Percentiles rank a stretch among this genome's conserved stretches.
Evolutionary conservation across 441 rosid genomes (phyloP).

Genomic region (Mallotus repandus): DNA sequence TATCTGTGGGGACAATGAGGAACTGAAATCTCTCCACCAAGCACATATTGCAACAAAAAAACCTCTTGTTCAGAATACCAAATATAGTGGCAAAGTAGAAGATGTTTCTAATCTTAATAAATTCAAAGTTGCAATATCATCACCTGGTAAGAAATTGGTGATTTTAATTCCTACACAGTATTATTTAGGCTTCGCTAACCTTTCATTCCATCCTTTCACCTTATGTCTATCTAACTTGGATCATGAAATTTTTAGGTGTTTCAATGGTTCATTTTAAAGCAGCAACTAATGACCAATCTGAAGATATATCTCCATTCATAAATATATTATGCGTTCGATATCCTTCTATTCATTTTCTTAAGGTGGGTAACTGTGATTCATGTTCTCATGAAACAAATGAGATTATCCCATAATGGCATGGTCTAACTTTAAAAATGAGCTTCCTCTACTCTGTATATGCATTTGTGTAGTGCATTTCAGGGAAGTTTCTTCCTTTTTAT

Average conservation of each 20-base stretch:
- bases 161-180: not conserved
- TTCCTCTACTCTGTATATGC: too few species aligned
- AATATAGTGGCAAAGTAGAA: constrained; percentile 79
- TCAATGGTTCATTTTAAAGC: constrained; percentile 63
- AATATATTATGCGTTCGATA: constrained; percentile 16
- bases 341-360: constrained; percentile 16
- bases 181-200: not conserved
- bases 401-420: too few species aligned
- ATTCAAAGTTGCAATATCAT: constrained; percentile 62
- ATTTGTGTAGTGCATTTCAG: not conserved
- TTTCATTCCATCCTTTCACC: not conserved
- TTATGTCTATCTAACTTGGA: not conserved
- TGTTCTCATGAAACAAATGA: not conserved
- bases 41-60: constrained; percentile 70
- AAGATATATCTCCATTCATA: constrained; percentile 50
- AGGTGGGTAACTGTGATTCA: not conserved
- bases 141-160: constrained; percentile 43
- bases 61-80: constrained; percentile 55
- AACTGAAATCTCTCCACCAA: constrained; percentile 60
- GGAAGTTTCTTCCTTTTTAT: not conserved
- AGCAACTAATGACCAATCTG: constrained; percentile 53
- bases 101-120: constrained; percentile 51
- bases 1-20: constrained; percentile 62
- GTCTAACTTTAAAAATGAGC: too few species aligned
- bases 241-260: constrained; percentile 42